Conservation (phyloP, 2,329 filamentous ascomycete species). For the Xylariaceae sp. region DNA sequence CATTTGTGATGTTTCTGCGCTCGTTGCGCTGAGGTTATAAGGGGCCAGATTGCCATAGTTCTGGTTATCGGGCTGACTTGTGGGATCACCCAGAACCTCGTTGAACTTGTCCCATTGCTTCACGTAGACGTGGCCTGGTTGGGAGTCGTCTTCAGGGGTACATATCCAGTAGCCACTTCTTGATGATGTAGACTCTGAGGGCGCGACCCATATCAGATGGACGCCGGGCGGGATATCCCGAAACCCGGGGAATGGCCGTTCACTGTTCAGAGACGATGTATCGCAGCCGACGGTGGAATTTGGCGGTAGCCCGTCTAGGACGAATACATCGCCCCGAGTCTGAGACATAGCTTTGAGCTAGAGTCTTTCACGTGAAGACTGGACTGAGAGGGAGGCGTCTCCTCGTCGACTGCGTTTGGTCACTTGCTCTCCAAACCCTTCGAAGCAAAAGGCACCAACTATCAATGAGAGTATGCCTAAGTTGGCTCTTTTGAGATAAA, state of each 20-base stretch:
- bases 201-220: constrained; percentile 57
- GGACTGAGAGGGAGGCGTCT: constrained; percentile 6
- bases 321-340: constrained; percentile 44
- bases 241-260: constrained; percentile 46
- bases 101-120: constrained; percentile 46
- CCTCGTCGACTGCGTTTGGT: constrained; percentile 9
- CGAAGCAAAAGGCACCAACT: no score
- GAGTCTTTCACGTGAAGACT: constrained; percentile 20
- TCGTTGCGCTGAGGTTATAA: constrained; percentile 37
- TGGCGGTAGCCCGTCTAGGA: constrained; percentile 48
- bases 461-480: no score
- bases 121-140: constrained; percentile 32
- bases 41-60: constrained; percentile 41
- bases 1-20: constrained; percentile 14
- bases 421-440: constrained; percentile 7
- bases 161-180: constrained; percentile 56
- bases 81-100: constrained; percentile 49
- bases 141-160: constrained; percentile 31
- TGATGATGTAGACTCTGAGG: constrained; percentile 42
- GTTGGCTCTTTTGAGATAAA: no score
- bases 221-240: constrained; percentile 50
- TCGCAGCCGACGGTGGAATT: constrained; percentile 52
- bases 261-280: constrained; percentile 43
- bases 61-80: constrained; percentile 39
- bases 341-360: constrained; percentile 28